Evolutionary conservation across 2,329 filamentous ascomycete species (phyloP).

Genomic region (Trichoderma simmonsii): DNA sequence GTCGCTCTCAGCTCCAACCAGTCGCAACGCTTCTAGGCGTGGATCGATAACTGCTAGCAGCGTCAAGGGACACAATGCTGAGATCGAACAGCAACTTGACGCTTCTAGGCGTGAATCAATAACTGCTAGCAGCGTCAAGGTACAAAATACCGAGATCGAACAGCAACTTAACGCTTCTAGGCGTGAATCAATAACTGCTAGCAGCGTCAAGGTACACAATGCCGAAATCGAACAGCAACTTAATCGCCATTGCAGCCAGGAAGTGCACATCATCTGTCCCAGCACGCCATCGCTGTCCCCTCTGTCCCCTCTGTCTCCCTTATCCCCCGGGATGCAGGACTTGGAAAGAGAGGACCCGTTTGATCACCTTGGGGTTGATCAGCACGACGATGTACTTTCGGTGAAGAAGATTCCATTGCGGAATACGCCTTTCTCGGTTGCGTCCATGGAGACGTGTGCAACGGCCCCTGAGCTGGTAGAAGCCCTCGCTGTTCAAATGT

Average conservation of each 20-base stretch:
- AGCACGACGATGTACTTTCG: constrained; percentile 52
- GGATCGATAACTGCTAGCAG: constrained; percentile 38
- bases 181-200: constrained; percentile 41
- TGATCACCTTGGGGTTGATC: constrained; percentile 43
- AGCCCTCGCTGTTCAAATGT: constrained; percentile 60
- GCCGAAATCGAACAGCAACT: neutral
- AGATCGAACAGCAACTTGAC: constrained; percentile 25
- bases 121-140: neutral
- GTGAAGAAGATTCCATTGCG: constrained; percentile 52
- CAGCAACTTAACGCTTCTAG: constrained; percentile 41
- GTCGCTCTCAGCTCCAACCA: constrained; percentile 61
- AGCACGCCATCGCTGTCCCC: neutral
- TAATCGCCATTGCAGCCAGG: neutral
- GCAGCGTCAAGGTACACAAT: neutral
- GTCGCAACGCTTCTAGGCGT: constrained; percentile 52
- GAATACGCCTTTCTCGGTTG: constrained; percentile 60
- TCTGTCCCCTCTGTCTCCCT: neutral
- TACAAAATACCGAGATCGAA: neutral
- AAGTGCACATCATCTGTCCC: constrained; percentile 5
- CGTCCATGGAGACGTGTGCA: constrained; percentile 58
- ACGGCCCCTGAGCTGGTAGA: constrained; percentile 63
- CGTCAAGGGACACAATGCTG: neutral
- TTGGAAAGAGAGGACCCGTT: constrained; percentile 31
- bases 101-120: constrained; percentile 49
- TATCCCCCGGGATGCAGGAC: neutral